Conservation (phyloP, 1,139 yeast genomes). For the Debaryomyces coudertii region DNA sequence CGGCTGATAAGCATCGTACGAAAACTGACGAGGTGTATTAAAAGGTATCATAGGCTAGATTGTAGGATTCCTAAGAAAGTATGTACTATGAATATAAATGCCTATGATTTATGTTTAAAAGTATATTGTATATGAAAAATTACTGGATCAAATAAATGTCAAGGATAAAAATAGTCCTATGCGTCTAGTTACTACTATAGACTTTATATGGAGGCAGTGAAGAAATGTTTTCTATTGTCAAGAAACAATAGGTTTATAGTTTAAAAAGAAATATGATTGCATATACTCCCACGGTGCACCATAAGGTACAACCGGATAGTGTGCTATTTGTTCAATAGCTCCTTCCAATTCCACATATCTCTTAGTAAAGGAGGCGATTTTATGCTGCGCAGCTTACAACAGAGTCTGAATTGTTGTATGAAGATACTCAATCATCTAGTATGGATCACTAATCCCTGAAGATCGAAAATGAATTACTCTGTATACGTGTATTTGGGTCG, state of each 20-base stretch:
- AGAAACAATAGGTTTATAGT: constrained; percentile 1
- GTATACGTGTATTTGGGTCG: too few relatives aligned
- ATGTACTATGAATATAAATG: not conserved
- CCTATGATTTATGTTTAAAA: not conserved
- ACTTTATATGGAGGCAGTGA: constrained; percentile 9
- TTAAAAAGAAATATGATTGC: constrained; percentile 7
- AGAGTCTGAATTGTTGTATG: too few relatives aligned
- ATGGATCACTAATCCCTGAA: too few relatives aligned
- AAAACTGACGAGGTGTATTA: constrained; percentile 6
- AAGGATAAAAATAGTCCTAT: not conserved
- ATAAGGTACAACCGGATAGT: constrained; percentile 2
- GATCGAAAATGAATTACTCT: too few relatives aligned
- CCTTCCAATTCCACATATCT: not conserved
- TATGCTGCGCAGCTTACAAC: not conserved
- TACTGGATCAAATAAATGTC: not conserved
- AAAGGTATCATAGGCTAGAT: constrained; percentile 1
- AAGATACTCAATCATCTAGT: too few relatives aligned
- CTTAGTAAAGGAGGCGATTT: not conserved
- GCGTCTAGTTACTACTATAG: constrained; percentile 1
- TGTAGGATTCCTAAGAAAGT: not conserved
- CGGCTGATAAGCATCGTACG: constrained; percentile 5
- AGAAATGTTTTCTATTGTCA: constrained; percentile 7
- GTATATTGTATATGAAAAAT: not conserved
- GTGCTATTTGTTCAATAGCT: not conserved
- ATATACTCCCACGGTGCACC: not conserved